phyloP scores from a whole-genome alignment of 2,329 filamentous ascomycete species.

The Penicillium rolfsii region DNA sequence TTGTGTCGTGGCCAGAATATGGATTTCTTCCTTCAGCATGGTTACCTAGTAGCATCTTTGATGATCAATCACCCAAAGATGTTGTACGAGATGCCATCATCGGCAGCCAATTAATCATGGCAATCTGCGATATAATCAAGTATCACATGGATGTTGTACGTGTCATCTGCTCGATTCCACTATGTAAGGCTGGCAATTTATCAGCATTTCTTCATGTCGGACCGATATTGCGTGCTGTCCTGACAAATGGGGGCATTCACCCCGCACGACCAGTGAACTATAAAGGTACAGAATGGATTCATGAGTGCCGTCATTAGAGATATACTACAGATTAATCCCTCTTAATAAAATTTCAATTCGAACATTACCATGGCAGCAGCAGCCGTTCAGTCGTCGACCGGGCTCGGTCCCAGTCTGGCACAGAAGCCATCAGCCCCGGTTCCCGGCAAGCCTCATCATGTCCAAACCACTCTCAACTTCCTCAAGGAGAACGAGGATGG shows the following conservation, averaged over 20 bases:
- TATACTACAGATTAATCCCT: not conserved
- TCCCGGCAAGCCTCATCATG: conserved; percentile 36
- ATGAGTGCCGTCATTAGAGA: not conserved
- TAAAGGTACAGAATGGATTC: conserved; percentile 11
- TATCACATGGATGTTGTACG: conserved; percentile 13
- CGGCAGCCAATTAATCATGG: not conserved
- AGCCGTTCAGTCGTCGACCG: conserved; percentile 30
- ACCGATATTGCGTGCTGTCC: conserved; percentile 39
- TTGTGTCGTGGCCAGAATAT: too few relatives aligned
- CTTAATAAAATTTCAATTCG: not conserved
- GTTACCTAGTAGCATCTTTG: not conserved
- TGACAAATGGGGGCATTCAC: conserved; percentile 35
- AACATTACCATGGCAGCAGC: conserved; percentile 34
- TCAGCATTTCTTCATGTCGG: conserved; percentile 32
- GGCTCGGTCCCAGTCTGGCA: conserved; percentile 14
- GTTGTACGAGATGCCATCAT: not conserved
- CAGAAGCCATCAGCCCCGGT: conserved; percentile 21
- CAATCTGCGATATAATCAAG: not conserved
- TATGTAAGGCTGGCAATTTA: conserved; percentile 28
- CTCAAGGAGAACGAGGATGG: conserved; percentile 50
- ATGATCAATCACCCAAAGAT: not conserved
- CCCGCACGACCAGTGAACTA: conserved; percentile 21
- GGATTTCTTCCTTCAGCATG: not conserved
- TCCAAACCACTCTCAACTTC: conserved; percentile 53
- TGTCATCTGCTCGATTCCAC: conserved; percentile 7